A percentile compares a stretch with the other conserved stretches of the same genome.
Evolutionary conservation across 1,284 basidiomycete species (phyloP).

Genomic region (Amylostereum areolatum): DNA sequence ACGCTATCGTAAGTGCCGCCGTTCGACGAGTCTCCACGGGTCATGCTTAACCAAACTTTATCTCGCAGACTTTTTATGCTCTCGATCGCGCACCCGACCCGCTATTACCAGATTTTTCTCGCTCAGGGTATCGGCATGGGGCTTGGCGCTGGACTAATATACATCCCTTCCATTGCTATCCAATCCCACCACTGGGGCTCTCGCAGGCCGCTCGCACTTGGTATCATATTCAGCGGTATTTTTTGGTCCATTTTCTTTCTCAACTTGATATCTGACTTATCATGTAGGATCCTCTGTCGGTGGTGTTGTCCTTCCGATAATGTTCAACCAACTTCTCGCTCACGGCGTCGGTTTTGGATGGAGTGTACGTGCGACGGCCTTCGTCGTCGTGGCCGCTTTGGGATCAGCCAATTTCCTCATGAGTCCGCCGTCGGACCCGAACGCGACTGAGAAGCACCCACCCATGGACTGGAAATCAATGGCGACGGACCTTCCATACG

Average conservation of each 20-base stretch:
- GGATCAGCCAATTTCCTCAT: conserved; percentile 12
- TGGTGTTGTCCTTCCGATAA: background rate
- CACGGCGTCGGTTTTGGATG: background rate
- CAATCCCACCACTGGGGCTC: background rate
- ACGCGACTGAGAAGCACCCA: background rate
- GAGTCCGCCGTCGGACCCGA: background rate
- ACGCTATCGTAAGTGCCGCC: background rate
- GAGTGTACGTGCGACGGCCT: background rate
- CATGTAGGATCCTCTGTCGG: background rate
- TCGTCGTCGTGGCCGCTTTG: background rate
- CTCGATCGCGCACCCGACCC: background rate
- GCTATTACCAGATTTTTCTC: background rate
- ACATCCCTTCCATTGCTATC: background rate
- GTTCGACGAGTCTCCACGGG: background rate
- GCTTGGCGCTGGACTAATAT: background rate
- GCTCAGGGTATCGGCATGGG: background rate
- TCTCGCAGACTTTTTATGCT: background rate
- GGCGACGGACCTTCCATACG: background rate
- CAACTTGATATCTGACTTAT: background rate
- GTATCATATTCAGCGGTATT: background rate
- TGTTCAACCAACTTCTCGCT: background rate
- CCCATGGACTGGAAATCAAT: conserved; percentile 4
- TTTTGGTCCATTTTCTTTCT: background rate
- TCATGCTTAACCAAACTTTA: background rate
- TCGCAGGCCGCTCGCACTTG: background rate